Base-by-base conservation (phyloP, 1,139 yeast species). In the Debaryomyces coudertii region DNA sequence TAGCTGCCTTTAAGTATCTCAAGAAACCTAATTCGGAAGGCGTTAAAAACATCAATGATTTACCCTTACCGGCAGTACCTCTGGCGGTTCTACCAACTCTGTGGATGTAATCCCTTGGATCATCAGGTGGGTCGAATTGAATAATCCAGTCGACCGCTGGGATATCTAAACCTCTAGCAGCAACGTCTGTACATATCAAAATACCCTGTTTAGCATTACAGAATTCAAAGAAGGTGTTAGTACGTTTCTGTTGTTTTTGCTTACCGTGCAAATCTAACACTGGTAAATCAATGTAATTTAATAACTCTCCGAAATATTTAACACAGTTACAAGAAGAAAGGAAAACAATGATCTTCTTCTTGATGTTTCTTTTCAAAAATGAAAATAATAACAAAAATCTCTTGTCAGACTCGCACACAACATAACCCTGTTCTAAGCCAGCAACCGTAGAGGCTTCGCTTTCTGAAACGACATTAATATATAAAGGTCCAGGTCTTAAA, bases 31-130 rank as follows among this genome's bases (percentile, higher is more conserved):
- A 79, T 69, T 93, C 99, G 38, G 83, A 84, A 36, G 99, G 98
- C 3, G 93, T 85, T 66, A 93, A 77, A 69, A 93, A 93, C 98
- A 93, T 92, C 52, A 93, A 76, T 12, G 96, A 88, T 68, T 86
- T 89, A 55, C 99, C 99, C 63, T 86, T 86, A 47, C 97, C 98
- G 43, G 80, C 65, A 16, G 95, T 79, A 49, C 98, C 99, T 73
- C 99, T 84, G 14, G 99, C 99, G 23, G 99, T 93, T 77, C 99
- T 85, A 53, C 99, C 99, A 30, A 93, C 98, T 68, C 98, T 84
- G 70, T 93, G 99, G 58, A 93, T 92, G 63, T 93, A 93, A 70
- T 92, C 97, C 70, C 97, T 84, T 66, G 98, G 98, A 71, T 93
- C 98, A 84, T 93, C 98, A 64, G 98, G 98, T 42, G 98, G 98